Evolutionary conservation across 768 basidiomycete species (phyloP), one percentile per base, ranked within the genome.

Genomic region (Stropharia rugosoannulata): DNA sequence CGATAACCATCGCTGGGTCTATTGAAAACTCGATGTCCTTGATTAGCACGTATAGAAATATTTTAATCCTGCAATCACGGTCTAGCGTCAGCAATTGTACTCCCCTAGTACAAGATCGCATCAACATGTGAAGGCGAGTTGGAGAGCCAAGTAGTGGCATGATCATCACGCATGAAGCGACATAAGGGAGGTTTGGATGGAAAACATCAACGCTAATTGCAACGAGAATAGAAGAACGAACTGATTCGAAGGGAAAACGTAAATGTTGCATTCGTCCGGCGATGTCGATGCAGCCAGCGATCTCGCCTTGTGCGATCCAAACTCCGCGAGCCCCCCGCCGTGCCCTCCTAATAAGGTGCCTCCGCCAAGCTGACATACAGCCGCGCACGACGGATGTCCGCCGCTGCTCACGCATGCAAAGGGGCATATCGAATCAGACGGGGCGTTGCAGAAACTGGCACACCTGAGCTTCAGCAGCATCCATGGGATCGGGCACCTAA

Each of bases 31-130:
- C 79, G 51, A 84, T 68, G 70, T 85, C 83, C 61, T 77, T 77
- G 45, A 86, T 49, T 46, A 86, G 75, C 43, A 81, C 78, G 68
- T 75, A 84, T 58, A 86, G 70, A 62, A 86, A 84, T 37, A 80
- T 75, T 67, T 86, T 86, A 68, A 86, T 84, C 73, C 83, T 85
- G 25, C 37, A 59, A 63, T 45, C 64, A 66, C 60, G 62, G 47
- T 55, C 18, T 16, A 4, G 16, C 58, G 54, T 54, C 54, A 63
- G 51, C 42, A 32, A 32, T 4, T 32, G 29, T 49, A 36, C 16
- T 36, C 16, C n/a, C 12, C 1, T 49, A 27, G 12, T 32, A 37
- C 38, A 49, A 49, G 47, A 36, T 49, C 47, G 47, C 47, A 49
- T 49, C 47, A 49, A n/a, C 29, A 32, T 32, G 29, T 32, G 15